phyloP scores from a whole-genome alignment of 1,284 basidiomycete genomes.

The Bjerkandera adusta region DNA sequence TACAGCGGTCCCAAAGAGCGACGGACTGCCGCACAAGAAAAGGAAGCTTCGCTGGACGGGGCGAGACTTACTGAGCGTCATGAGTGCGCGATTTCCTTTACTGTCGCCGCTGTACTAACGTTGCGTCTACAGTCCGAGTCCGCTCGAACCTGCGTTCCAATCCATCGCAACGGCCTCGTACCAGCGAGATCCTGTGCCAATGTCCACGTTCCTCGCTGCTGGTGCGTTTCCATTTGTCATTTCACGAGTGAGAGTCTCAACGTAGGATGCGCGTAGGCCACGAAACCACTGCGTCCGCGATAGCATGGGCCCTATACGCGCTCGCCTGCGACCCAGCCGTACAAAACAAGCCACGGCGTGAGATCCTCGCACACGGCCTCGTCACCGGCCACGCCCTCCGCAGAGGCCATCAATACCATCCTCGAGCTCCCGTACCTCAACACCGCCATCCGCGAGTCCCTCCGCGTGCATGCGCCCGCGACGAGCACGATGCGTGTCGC shows the following conservation, averaged over 20 bases:
- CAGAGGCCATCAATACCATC: slow-evolving; percentile 26
- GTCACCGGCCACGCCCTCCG: slow-evolving; percentile 15
- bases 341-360: slow-evolving; percentile 58
- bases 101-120: slow-evolving; percentile 3
- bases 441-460: slow-evolving; percentile 60
- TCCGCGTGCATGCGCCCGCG: slow-evolving; percentile 66
- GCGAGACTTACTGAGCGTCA: slow-evolving; percentile 50
- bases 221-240: slow-evolving; percentile 23
- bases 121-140: slow-evolving; percentile 42
- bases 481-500: slow-evolving; percentile 62
- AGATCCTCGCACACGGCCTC: slow-evolving; percentile 35
- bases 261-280: no score
- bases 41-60: no score
- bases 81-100: slow-evolving; percentile 39
- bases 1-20: no score
- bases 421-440: slow-evolving; percentile 53
- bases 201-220: slow-evolving; percentile 75
- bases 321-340: slow-evolving; percentile 51
- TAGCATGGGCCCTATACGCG: slow-evolving; percentile 73
- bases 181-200: slow-evolving; percentile 72
- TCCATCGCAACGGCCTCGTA: slow-evolving; percentile 54
- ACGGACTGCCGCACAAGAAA: no score
- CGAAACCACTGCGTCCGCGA: slow-evolving; percentile 59
- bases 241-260: no score
- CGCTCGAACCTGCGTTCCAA: slow-evolving; percentile 54